These are phyloP conservation scores for Silene conica DNA, from an alignment of 148 eudicot genomes.

Conservation along the genomic window DNA sequence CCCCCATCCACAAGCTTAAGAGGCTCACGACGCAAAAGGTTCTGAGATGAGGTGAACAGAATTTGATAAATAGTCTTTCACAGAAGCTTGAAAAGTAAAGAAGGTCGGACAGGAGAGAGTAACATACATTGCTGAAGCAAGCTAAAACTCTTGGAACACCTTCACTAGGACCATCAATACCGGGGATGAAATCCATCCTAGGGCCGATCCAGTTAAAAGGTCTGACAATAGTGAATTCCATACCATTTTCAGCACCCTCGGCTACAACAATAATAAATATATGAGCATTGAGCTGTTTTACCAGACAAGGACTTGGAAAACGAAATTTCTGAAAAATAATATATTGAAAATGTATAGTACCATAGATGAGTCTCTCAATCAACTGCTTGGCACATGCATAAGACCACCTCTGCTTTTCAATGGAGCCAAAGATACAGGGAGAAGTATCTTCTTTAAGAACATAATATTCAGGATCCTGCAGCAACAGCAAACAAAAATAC, in stretches of 20 bases:
- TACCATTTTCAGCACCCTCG: constrained; percentile 96
- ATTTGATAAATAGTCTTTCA: not conserved
- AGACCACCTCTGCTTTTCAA: constrained; percentile 98
- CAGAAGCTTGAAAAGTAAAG: not conserved
- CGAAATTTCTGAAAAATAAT: not conserved
- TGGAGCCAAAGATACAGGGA: constrained; percentile 91
- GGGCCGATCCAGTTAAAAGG: constrained; percentile 99
- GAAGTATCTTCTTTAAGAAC: constrained; percentile 75
- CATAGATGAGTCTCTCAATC: constrained; percentile 93
- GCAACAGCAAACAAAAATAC: not conserved
- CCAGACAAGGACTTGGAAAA: not conserved
- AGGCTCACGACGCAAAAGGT: constrained; percentile 83
- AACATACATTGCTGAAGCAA: constrained; percentile 86
- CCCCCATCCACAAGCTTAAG: constrained; percentile 99
- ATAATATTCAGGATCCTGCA: constrained; percentile 79
- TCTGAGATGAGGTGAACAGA: constrained; percentile 33
- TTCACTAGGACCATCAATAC: constrained; percentile 96
- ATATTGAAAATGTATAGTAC: constrained; percentile 17
- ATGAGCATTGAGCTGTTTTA: not conserved
- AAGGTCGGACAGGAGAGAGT: not conserved
- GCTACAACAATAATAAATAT: constrained; percentile 35
- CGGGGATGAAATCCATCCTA: constrained; percentile 98
- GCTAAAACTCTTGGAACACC: constrained; percentile 98
- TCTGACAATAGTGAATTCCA: constrained; percentile 88
- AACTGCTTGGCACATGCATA: constrained; percentile 95